phyloP scores from a whole-genome alignment of 805 yeast genomes.

The Metschnikowia kofuensis region DNA sequence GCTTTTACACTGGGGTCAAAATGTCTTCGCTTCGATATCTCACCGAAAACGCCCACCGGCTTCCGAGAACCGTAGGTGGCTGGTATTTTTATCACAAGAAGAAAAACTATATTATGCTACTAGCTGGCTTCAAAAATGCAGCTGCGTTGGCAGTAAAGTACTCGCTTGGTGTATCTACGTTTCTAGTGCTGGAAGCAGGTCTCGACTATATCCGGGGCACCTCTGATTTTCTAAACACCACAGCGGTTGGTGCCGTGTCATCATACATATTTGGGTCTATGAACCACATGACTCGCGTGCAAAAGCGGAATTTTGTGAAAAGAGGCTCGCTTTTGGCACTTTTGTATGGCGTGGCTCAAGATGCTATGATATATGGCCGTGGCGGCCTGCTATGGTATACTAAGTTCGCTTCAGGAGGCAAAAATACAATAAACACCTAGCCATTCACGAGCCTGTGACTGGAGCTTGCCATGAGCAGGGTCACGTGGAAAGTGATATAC shows the following conservation, averaged over 20 bases:
- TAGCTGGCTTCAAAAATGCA: slow-evolving; percentile 51
- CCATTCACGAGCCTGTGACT: neutral
- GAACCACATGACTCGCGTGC: slow-evolving; percentile 42
- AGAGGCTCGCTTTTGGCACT: slow-evolving; percentile 61
- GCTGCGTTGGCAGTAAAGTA: slow-evolving; percentile 34
- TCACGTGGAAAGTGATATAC: neutral
- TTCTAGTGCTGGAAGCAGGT: slow-evolving; percentile 60
- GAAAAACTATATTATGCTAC: slow-evolving; percentile 70
- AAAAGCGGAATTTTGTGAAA: slow-evolving; percentile 39
- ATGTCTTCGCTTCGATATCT: slow-evolving; percentile 56
- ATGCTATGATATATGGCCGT: slow-evolving; percentile 51
- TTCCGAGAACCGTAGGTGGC: slow-evolving; percentile 74
- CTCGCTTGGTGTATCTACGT: slow-evolving; percentile 43
- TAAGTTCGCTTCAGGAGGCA: neutral
- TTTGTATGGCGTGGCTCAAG: slow-evolving; percentile 64
- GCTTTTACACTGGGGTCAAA: slow-evolving; percentile 59
- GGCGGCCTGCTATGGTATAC: slow-evolving; percentile 69
- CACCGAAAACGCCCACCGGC: slow-evolving; percentile 78
- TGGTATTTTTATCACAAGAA: slow-evolving; percentile 88
- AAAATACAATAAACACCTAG: neutral
- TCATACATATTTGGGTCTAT: slow-evolving; percentile 52
- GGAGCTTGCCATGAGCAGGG: neutral
- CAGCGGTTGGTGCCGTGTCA: slow-evolving; percentile 50
- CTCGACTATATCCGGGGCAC: slow-evolving; percentile 51
- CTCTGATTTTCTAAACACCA: slow-evolving; percentile 61